phyloP scores from a whole-genome alignment of 2,329 filamentous ascomycete species.

The Calonectria ilicicola region DNA sequence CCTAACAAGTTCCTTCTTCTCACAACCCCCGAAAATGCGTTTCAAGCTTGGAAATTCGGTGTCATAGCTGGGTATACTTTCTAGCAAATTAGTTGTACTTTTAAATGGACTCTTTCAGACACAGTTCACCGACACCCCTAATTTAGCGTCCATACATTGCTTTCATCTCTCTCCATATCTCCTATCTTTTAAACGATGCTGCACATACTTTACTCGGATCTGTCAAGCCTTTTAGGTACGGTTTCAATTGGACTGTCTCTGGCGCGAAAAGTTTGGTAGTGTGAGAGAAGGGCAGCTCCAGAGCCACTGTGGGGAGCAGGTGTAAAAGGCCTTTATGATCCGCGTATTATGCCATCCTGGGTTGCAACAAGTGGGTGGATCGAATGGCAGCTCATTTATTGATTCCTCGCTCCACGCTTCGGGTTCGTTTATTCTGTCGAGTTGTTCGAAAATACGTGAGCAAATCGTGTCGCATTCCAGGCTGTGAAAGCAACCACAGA shows the following conservation, averaged over 20 bases:
- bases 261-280: no score
- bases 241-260: background rate
- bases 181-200: background rate
- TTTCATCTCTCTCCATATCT: background rate
- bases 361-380: constrained; percentile 36
- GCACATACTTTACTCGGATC: background rate
- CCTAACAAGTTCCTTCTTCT: no score
- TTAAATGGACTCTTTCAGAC: no score
- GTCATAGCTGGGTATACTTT: no score
- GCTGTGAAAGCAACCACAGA: constrained; percentile 43
- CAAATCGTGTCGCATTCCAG: constrained; percentile 41
- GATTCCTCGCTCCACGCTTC: constrained; percentile 39
- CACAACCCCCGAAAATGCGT: no score
- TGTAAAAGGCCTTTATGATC: constrained; percentile 23
- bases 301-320: constrained; percentile 35
- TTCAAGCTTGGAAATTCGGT: no score
- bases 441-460: constrained; percentile 35
- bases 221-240: background rate
- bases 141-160: no score
- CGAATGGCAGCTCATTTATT: constrained; percentile 40
- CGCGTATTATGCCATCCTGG: constrained; percentile 44
- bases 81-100: no score
- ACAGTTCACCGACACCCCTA: no score
- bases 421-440: constrained; percentile 44
- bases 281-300: constrained; percentile 31